Evolutionary conservation across 2,329 filamentous ascomycete species (phyloP).

Genomic region (Pleurostoma richardsiae): DNA sequence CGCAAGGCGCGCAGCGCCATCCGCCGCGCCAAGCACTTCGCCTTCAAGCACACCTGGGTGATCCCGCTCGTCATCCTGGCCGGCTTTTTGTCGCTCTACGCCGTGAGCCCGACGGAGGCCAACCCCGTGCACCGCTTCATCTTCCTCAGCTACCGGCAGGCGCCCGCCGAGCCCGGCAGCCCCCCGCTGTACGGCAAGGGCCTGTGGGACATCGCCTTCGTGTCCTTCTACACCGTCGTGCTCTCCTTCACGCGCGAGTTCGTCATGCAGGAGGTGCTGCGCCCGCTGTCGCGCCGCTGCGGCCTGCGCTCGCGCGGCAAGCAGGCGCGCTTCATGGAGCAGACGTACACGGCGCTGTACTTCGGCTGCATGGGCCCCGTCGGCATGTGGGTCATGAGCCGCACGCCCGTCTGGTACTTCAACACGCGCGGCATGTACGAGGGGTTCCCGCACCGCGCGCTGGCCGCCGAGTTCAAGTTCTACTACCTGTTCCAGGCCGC

Average conservation of each 20-base stretch:
- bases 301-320: constrained; percentile 71
- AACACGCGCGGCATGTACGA: constrained; percentile 89
- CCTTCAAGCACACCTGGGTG: constrained; percentile 55
- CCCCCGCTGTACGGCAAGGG: constrained; percentile 80
- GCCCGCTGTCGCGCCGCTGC: constrained; percentile 65
- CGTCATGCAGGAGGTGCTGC: constrained; percentile 85
- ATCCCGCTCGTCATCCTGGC: constrained; percentile 64
- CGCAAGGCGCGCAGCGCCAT: constrained; percentile 49
- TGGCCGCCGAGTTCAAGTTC: constrained; percentile 80
- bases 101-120: constrained; percentile 67
- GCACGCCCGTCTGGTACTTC: constrained; percentile 94
- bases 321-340: constrained; percentile 91
- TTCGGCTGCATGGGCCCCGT: constrained; percentile 77
- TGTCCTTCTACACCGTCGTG: constrained; percentile 83
- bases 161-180: constrained; percentile 31
- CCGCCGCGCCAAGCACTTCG: constrained; percentile 46
- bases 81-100: constrained; percentile 63
- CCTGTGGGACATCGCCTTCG: constrained; percentile 78
- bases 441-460: constrained; percentile 75
- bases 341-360: constrained; percentile 90
- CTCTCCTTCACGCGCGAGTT: constrained; percentile 93
- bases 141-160: constrained; percentile 77
- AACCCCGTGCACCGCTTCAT: constrained; percentile 79
- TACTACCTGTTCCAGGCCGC: constrained; percentile 93
- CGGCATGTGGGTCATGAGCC: constrained; percentile 85